phyloP scores from a whole-genome alignment of 176 grass and related monocot genomes.

The maize (Zea mays) region Zm-B73-REFERENCE-NAM-5.0 NC_050101.1:89022501-89023000 shows the following conservation, averaged over 20 bases:
- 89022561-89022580: constrained; percentile 73
- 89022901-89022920: constrained; percentile 28
- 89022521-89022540: constrained; percentile 51
- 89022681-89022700: constrained; percentile 77
- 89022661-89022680: constrained; percentile 99
- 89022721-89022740: constrained; percentile 94
- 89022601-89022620: constrained; percentile 52
- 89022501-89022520: background rate
- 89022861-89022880: constrained; percentile 63
- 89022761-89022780: constrained; percentile 93
- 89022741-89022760: constrained; percentile 89
- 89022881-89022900: constrained; percentile 29
- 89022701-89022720: constrained; percentile 92
- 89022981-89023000: constrained; percentile 61
- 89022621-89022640: background rate
- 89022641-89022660: constrained; percentile 56
- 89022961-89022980: constrained; percentile 91
- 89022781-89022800: constrained; percentile 93
- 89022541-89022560: constrained; percentile 93
- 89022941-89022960: constrained; percentile 45
- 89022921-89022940: constrained; percentile 15
- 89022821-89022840: constrained; percentile 84
- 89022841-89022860: constrained; percentile 72
- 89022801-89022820: constrained; percentile 92
- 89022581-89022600: constrained; percentile 92